Conservation (phyloP, 1,284 basidiomycete genomes). For the Papiliotrema nemorosa region DNA sequence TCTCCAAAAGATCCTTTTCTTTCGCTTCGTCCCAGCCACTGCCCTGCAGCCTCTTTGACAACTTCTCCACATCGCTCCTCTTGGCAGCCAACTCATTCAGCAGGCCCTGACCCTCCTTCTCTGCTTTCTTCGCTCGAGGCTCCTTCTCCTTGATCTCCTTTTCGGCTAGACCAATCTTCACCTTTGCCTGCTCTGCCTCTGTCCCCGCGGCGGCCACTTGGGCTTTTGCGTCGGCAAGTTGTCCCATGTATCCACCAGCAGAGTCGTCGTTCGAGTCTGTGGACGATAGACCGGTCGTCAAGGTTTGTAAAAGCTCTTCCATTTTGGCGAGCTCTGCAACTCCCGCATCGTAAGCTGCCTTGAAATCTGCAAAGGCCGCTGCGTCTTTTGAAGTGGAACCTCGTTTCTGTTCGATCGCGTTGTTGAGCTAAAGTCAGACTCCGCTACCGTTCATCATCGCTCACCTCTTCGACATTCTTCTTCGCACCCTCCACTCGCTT, state of each 20-base stretch:
- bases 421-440: constrained; percentile 55
- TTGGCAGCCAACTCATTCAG: constrained; percentile 64
- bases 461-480: constrained; percentile 61
- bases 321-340: constrained; percentile 66
- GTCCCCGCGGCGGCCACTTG: constrained; percentile 71
- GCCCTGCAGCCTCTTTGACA: constrained; percentile 57
- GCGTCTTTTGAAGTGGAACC: constrained; percentile 57
- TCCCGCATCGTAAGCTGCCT: constrained; percentile 61
- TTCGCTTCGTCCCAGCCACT: constrained; percentile 78
- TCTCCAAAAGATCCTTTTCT: constrained; percentile 63
- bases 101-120: constrained; percentile 73
- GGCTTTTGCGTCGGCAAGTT: constrained; percentile 82
- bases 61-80: constrained; percentile 60
- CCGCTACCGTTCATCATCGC: constrained; percentile 11
- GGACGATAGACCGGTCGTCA: constrained; percentile 83
- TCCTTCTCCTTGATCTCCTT: constrained; percentile 78
- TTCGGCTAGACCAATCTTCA: constrained; percentile 73
- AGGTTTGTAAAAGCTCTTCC: constrained; percentile 92
- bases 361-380: constrained; percentile 52
- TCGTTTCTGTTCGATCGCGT: constrained; percentile 59
- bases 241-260: constrained; percentile 94
- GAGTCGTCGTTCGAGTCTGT: constrained; percentile 57
- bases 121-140: constrained; percentile 75
- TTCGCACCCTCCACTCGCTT: constrained; percentile 59
- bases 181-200: constrained; percentile 79